phyloP scores from a whole-genome alignment of 352 stramenopile genomes.

The Pythium coloratum region DNA sequence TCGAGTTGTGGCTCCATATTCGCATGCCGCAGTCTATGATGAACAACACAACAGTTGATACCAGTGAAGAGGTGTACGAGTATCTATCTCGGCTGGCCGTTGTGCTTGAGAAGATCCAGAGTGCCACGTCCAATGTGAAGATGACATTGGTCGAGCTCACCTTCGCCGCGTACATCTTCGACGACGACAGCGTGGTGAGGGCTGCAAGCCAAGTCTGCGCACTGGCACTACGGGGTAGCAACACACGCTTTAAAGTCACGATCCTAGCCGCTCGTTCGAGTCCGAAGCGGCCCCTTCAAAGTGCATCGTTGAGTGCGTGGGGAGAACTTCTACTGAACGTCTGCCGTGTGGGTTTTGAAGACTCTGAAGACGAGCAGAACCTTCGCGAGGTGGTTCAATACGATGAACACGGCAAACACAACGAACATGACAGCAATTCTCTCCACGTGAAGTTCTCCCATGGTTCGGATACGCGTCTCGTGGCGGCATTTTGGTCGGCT shows the following conservation, averaged over 20 bases:
- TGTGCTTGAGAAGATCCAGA: background rate
- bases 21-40: background rate
- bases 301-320: conserved; percentile 1
- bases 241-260: background rate
- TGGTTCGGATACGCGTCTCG: background rate
- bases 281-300: background rate
- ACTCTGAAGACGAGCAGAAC: background rate
- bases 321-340: background rate
- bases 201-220: background rate
- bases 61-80: background rate
- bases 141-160: background rate
- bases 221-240: background rate
- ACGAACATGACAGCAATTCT: background rate
- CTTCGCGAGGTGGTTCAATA: background rate
- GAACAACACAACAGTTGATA: background rate
- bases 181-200: background rate
- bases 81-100: background rate
- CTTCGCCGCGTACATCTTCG: background rate
- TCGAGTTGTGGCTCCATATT: background rate
- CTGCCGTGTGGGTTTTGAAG: background rate
- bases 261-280: background rate
- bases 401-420: background rate
- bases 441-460: conserved; percentile 5
- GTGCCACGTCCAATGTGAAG: background rate
- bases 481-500: conserved; percentile 17